Evolutionary conservation across 192 early-diverging fungal species (phyloP), one percentile per base, ranked within the genome.

Genomic region (Haplosporangium gracile): DNA sequence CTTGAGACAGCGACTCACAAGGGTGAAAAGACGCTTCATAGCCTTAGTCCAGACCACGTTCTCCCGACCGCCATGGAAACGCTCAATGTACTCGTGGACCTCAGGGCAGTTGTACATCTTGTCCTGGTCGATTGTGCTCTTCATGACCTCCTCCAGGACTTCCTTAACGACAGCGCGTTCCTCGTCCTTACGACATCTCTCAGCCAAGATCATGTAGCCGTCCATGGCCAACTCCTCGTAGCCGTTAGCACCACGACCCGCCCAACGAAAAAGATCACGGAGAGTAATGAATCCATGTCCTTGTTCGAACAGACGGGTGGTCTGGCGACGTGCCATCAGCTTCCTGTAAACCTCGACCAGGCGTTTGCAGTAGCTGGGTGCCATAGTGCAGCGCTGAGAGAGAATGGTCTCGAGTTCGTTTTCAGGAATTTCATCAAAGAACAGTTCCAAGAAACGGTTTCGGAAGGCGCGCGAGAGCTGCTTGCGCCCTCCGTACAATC

Each of bases 191-290:
- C 99, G 93, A 72, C 95, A 93, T 72, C 97, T 93, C 88, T 99
- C 99, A 26, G 95, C 98, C 5, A 99, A 82, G 11, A 99, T 90
- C 97, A 99, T 99, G 86, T 93, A 97, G 2, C 99, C 99, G 81
- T 99, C 94, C 81, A 96, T 93, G n/a, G 97, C 99, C 47, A 99
- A 88, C 74, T 96, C 94, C 65, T 96, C 90, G 76, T 96, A 96
- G 5, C 93, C 91, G 5, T 91, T 83, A 9, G 95, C 95, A 47
- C 91, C 93, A 72, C 99, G 95, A 42, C 94, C 92, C 29, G 97
- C 98, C 99, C 99, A 99, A 55, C 98, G 92, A 92, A 99, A 99
- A 71, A 99, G 88, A 82, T 99, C 99, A 77, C 99, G 96, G 24
- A 99, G 89, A 3, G 99, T 99, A 74, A 98, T 96, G 78, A 97